Conservation (phyloP, 2,329 filamentous ascomycete species). For the Phaeoacremonium minimum region DNA sequence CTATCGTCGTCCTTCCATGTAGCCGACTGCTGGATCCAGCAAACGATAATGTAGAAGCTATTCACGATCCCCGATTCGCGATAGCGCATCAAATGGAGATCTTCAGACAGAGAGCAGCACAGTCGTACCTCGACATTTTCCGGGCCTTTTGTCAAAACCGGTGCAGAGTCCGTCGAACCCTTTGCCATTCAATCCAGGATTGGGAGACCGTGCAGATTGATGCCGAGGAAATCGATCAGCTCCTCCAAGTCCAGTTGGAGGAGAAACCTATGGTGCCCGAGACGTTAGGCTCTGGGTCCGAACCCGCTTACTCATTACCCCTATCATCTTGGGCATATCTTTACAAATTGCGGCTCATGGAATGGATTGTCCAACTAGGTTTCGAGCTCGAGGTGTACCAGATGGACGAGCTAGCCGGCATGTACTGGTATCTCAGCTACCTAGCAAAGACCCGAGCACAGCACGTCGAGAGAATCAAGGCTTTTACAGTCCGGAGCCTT, state of each 20-base stretch:
- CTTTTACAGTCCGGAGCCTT: slow-evolving; percentile 48
- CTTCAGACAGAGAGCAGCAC: slow-evolving; percentile 55
- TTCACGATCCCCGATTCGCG: slow-evolving; percentile 68
- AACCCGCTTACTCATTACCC: slow-evolving; percentile 62
- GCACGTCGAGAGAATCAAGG: slow-evolving; percentile 70
- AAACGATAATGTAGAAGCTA: slow-evolving; percentile 73
- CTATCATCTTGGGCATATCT: slow-evolving; percentile 86
- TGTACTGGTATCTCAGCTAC: slow-evolving; percentile 88
- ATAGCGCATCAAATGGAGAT: slow-evolving; percentile 71
- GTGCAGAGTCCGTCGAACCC: slow-evolving; percentile 81
- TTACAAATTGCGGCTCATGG: slow-evolving; percentile 85
- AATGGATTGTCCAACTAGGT: slow-evolving; percentile 82
- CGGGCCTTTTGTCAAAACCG: slow-evolving; percentile 85
- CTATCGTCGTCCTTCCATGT: slow-evolving; percentile 68
- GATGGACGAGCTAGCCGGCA: slow-evolving; percentile 74
- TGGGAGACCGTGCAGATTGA: slow-evolving; percentile 83
- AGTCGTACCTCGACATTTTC: slow-evolving; percentile 79
- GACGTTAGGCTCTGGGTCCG: slow-evolving; percentile 30
- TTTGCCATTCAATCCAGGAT: slow-evolving; percentile 77
- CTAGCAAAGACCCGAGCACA: slow-evolving; percentile 63
- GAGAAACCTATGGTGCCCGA: slow-evolving; percentile 55
- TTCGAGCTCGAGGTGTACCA: slow-evolving; percentile 93
- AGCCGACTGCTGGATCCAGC: slow-evolving; percentile 65
- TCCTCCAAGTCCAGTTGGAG: slow-evolving; percentile 56
- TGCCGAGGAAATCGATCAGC: slow-evolving; percentile 70